A percentile compares a stretch with the other conserved stretches of the same genome.
phyloP scores from a whole-genome alignment of 2,329 filamentous ascomycete genomes.

The Cladosporium sp. region DNA sequence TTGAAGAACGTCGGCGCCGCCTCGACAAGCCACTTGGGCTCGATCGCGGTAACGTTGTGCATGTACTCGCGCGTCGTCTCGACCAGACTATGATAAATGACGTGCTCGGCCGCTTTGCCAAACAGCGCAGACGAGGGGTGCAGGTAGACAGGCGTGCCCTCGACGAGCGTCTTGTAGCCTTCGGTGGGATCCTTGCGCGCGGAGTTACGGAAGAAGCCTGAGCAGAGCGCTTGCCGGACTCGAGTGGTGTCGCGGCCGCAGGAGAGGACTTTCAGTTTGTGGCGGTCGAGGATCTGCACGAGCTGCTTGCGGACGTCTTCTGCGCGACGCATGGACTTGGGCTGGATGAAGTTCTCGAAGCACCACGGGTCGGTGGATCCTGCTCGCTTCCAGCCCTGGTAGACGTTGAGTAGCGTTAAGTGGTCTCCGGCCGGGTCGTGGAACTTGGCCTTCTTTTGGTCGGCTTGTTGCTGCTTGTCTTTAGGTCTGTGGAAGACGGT shows the following conservation, averaged over 20 bases:
- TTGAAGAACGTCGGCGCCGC: slow-evolving; percentile 99
- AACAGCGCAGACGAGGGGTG: slow-evolving; percentile 91
- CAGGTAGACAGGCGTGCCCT: slow-evolving; percentile 91
- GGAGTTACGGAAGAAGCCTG: slow-evolving; percentile 92
- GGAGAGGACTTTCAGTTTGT: slow-evolving; percentile 77
- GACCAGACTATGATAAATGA: slow-evolving; percentile 88
- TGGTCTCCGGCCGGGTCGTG: slow-evolving; percentile 94
- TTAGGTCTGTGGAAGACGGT: slow-evolving; percentile 93
- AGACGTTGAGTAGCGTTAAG: slow-evolving; percentile 91
- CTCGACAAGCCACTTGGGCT: slow-evolving; percentile 91
- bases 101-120: slow-evolving; percentile 93
- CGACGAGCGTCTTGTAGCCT: slow-evolving; percentile 95
- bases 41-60: slow-evolving; percentile 89
- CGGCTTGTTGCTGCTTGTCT: slow-evolving; percentile 93
- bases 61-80: slow-evolving; percentile 98
- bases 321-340: slow-evolving; percentile 80
- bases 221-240: slow-evolving; percentile 85
- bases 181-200: slow-evolving; percentile 94
- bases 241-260: slow-evolving; percentile 86
- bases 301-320: slow-evolving; percentile 92
- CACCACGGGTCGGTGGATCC: slow-evolving; percentile 88
- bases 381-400: slow-evolving; percentile 91
- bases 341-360: slow-evolving; percentile 96
- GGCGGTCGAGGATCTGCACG: slow-evolving; percentile 88
- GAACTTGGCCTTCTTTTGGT: slow-evolving; percentile 97